Evolutionary conservation across 495 filamentous ascomycete species (phyloP), one percentile per base, ranked within the genome.

Genomic region (Echria macrotheca): DNA sequence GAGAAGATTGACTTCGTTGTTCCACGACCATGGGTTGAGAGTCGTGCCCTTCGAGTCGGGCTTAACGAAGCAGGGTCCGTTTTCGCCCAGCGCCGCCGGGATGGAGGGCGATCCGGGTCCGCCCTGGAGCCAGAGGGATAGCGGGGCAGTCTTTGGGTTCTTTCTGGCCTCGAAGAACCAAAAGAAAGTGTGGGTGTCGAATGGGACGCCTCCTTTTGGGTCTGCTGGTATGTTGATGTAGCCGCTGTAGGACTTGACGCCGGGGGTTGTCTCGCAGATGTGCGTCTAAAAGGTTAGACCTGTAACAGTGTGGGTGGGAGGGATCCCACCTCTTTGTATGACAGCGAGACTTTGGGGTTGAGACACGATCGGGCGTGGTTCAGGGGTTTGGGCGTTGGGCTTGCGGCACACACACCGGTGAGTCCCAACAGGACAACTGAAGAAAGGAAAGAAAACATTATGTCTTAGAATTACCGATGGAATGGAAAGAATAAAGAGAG

Each of bases 71-170:
- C 81, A 84, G n/a, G 81, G n/a, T n/a, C n/a, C n/a, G 81, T 0
- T 60, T 53, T 82, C 71, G 63, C 84, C 76, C 50, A 84, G 83
- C 11, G 86, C 59, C 83, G 50, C 84, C 80, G n/a, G n/a, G 44
- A 83, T 60, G 2, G 76, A 81, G 49, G 81, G 73, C 45, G 57
- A 65, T 38, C 74, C 79, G 9, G 79, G 79, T 3, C 79, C 79
- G 23, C 79, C 79, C 56, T 79, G 79, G 23, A 83, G 11, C 31
- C 42, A 52, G 17, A 52, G 42, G 17, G 49, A 36, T 2, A 52
- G 49, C 4, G 49, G 49, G 2, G 49, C 49, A 18, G 24, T 38
- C 12, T 21, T n/a, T 17, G 32, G 33, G 14, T 52, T 31, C 4
- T 46, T 38, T 14, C 49, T 26, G 1, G 49, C 22, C 12, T 52